A percentile compares a stretch with the other conserved stretches of the same genome.
Conservation (phyloP, 1,139 yeast species). For the Hyphopichia buzzinii region DNA sequence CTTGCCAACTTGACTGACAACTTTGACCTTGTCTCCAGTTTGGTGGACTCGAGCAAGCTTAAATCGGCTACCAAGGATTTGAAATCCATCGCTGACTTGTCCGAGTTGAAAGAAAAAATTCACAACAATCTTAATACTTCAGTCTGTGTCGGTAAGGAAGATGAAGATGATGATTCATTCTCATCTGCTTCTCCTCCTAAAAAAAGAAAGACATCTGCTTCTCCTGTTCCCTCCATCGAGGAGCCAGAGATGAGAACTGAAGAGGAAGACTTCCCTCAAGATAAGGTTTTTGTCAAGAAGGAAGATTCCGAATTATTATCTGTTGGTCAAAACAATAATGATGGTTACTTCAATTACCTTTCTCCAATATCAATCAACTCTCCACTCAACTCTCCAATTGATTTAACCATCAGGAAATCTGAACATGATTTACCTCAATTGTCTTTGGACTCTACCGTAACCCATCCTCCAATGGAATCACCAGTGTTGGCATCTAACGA, state of each 20-base stretch:
- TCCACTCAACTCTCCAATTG: slow-evolving; percentile 41
- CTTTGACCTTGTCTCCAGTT: slow-evolving; percentile 15
- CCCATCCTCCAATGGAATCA: background rate
- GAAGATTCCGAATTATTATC: slow-evolving; percentile 14
- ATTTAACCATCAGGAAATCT: slow-evolving; percentile 32
- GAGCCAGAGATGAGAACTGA: slow-evolving; percentile 6
- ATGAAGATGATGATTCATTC: slow-evolving; percentile 10
- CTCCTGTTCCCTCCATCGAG: slow-evolving; percentile 1
- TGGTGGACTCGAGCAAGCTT: slow-evolving; percentile 14
- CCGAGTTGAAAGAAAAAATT: slow-evolving; percentile 32
- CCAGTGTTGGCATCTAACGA: slow-evolving; percentile 10
- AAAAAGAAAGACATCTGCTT: slow-evolving; percentile 9
- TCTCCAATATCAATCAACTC: slow-evolving; percentile 47
- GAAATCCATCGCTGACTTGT: slow-evolving; percentile 21
- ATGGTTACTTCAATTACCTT: slow-evolving; percentile 34
- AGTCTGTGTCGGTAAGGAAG: slow-evolving; percentile 11
- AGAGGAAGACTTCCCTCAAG: no score
- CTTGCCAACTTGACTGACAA: slow-evolving; percentile 23
- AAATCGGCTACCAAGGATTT: slow-evolving; percentile 6
- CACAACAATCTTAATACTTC: slow-evolving; percentile 27
- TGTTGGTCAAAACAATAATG: slow-evolving; percentile 9
- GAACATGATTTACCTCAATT: slow-evolving; percentile 15
- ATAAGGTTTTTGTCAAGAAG: slow-evolving; percentile 8
- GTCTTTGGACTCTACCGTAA: slow-evolving; percentile 3
- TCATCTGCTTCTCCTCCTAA: slow-evolving; percentile 6